Conservation (phyloP, 495 filamentous ascomycete genomes). For the Astrothelium macrocarpum region DNA sequence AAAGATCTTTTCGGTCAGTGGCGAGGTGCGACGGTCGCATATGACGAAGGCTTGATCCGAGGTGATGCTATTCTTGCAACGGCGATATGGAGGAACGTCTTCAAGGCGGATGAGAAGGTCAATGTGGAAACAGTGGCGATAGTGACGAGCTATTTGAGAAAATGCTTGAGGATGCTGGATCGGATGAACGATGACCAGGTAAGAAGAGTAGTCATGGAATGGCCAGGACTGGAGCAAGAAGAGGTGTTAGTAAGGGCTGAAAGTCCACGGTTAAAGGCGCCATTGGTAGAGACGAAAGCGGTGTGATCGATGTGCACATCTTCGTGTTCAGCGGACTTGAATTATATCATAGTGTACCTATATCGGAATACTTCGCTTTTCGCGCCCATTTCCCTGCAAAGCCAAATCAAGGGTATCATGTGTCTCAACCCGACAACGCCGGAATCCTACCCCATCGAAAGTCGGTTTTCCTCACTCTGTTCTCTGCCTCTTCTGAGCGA, state of each 20-base stretch:
- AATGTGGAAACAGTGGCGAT: conserved; percentile 61
- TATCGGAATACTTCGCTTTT: background rate
- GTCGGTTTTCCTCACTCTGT: background rate
- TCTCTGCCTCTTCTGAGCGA: conserved; percentile 1
- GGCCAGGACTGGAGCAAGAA: conserved; percentile 31
- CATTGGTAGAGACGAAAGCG: background rate
- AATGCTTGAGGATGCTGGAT: conserved; percentile 53
- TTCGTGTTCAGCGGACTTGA: background rate
- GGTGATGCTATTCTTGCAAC: conserved; percentile 78
- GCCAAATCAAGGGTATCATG: background rate
- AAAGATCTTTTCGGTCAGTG: conserved; percentile 90
- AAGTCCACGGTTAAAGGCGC: conserved; percentile 32
- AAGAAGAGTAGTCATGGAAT: conserved; percentile 26
- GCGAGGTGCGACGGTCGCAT: conserved; percentile 71
- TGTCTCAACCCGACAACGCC: background rate
- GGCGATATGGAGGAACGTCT: conserved; percentile 90
- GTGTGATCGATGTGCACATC: background rate
- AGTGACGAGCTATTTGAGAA: conserved; percentile 71
- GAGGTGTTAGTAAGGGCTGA: conserved; percentile 30
- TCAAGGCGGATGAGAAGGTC: conserved; percentile 61
- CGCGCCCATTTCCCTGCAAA: background rate
- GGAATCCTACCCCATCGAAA: background rate
- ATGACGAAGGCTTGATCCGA: conserved; percentile 77
- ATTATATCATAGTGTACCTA: background rate
- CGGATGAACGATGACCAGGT: conserved; percentile 50